phyloP scores from a whole-genome alignment of 2,329 filamentous ascomycete species.

The Pestalotiopsis sp. region DNA sequence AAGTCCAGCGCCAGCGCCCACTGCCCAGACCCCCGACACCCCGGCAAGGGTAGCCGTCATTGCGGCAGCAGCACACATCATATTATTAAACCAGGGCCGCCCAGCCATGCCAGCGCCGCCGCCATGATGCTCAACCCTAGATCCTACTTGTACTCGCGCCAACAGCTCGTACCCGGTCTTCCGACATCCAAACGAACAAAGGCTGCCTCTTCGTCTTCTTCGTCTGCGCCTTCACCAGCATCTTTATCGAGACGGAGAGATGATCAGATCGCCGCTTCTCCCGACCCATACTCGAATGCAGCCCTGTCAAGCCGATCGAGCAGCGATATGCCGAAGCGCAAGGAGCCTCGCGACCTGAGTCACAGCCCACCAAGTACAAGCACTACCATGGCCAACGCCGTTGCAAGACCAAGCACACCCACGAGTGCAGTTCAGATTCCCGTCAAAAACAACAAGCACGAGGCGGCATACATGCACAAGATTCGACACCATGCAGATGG shows the following conservation, averaged over 20 bases:
- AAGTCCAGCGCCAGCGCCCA: too few species aligned
- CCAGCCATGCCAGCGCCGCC: slow-evolving; percentile 9
- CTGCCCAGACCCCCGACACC: not conserved
- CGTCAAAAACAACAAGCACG: slow-evolving; percentile 41
- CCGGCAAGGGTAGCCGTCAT: not conserved
- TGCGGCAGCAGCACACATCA: not conserved
- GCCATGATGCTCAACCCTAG: slow-evolving; percentile 14
- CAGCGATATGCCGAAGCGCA: slow-evolving; percentile 28
- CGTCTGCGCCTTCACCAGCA: not conserved
- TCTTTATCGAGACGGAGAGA: slow-evolving; percentile 24
- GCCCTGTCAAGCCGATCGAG: slow-evolving; percentile 9
- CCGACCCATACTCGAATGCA: slow-evolving; percentile 12
- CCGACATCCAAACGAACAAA: not conserved
- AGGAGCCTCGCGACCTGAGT: slow-evolving; percentile 27
- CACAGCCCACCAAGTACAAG: slow-evolving; percentile 26
- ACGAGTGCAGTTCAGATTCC: slow-evolving; percentile 61
- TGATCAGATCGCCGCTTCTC: slow-evolving; percentile 3
- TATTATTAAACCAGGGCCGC: not conserved
- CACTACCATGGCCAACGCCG: slow-evolving; percentile 32
- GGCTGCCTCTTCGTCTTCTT: not conserved
- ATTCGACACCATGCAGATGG: slow-evolving; percentile 39
- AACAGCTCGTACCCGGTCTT: slow-evolving; percentile 2
- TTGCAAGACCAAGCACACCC: slow-evolving; percentile 40
- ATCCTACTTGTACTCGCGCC: slow-evolving; percentile 13
- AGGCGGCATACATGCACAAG: slow-evolving; percentile 36